Evolutionary conservation across 495 filamentous ascomycete species (phyloP).

Genomic region (Cercophora scortea): DNA sequence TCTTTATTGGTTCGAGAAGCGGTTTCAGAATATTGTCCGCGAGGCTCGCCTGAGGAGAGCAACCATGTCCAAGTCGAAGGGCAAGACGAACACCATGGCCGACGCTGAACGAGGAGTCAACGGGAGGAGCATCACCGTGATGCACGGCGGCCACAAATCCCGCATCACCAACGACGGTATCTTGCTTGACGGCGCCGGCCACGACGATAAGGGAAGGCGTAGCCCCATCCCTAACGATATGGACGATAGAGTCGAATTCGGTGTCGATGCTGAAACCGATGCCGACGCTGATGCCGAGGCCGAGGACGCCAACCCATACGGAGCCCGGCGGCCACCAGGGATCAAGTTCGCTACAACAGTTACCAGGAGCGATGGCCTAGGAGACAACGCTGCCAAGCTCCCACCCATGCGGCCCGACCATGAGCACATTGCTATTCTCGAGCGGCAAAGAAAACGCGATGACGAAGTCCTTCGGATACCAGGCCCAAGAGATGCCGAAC

Average conservation of each 20-base stretch:
- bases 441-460: slow-evolving; percentile 71
- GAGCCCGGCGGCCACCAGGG: slow-evolving; percentile 20
- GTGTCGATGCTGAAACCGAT: neutral
- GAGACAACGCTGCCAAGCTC: slow-evolving; percentile 28
- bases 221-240: too few species aligned
- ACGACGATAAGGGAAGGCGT: neutral
- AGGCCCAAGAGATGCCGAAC: slow-evolving; percentile 78
- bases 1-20: slow-evolving; percentile 95
- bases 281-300: neutral
- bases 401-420: slow-evolving; percentile 55
- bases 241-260: too few species aligned
- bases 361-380: slow-evolving; percentile 35
- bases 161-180: slow-evolving; percentile 43
- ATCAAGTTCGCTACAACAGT: slow-evolving; percentile 60
- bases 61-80: slow-evolving; percentile 43
- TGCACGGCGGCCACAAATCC: slow-evolving; percentile 44
- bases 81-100: slow-evolving; percentile 48
- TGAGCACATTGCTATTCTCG: slow-evolving; percentile 77
- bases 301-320: slow-evolving; percentile 16
- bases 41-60: slow-evolving; percentile 35
- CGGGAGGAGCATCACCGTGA: slow-evolving; percentile 64
- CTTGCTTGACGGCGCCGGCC: slow-evolving; percentile 16
- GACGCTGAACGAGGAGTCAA: slow-evolving; percentile 61
- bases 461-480: slow-evolving; percentile 74
- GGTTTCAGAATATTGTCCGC: slow-evolving; percentile 61